A percentile compares a stretch with the other conserved stretches of the same genome.
Conservation (phyloP, 352 stramenopile species). For the Phytophthora ohioensis region DNA sequence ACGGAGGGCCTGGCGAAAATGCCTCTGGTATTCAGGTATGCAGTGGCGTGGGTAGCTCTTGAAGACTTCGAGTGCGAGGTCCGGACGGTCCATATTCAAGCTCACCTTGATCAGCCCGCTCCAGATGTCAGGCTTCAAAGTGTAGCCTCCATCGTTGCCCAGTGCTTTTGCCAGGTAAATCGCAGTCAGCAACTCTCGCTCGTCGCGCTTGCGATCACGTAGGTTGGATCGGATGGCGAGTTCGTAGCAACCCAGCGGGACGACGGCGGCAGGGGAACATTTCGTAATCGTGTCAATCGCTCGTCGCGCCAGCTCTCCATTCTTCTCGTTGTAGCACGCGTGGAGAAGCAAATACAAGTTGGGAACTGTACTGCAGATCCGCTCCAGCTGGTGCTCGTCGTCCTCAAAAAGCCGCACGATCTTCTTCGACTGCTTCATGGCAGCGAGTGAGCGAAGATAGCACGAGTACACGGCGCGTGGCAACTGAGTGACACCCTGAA, state of each 20-base stretch:
- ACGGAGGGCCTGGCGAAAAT: slow-evolving; percentile 54
- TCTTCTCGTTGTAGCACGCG: slow-evolving; percentile 43
- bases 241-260: slow-evolving; percentile 49
- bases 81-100: slow-evolving; percentile 44
- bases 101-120: slow-evolving; percentile 57
- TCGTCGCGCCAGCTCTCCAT: slow-evolving; percentile 38
- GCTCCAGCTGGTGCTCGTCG: slow-evolving; percentile 32
- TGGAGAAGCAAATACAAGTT: slow-evolving; percentile 42
- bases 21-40: slow-evolving; percentile 46
- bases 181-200: slow-evolving; percentile 45
- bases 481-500: slow-evolving; percentile 31
- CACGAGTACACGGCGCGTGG: slow-evolving; percentile 27
- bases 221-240: slow-evolving; percentile 49
- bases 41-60: slow-evolving; percentile 46
- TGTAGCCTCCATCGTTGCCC: slow-evolving; percentile 49
- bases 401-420: slow-evolving; percentile 43
- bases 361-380: slow-evolving; percentile 35
- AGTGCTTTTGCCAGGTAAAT: slow-evolving; percentile 46
- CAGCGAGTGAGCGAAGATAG: slow-evolving; percentile 43
- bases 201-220: slow-evolving; percentile 31
- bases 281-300: slow-evolving; percentile 44
- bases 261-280: slow-evolving; percentile 32
- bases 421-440: slow-evolving; percentile 39
- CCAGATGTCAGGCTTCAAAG: slow-evolving; percentile 53
- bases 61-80: slow-evolving; percentile 53